Conservation (phyloP, 768 basidiomycete species). For the Sutorius australiensis region DNA sequence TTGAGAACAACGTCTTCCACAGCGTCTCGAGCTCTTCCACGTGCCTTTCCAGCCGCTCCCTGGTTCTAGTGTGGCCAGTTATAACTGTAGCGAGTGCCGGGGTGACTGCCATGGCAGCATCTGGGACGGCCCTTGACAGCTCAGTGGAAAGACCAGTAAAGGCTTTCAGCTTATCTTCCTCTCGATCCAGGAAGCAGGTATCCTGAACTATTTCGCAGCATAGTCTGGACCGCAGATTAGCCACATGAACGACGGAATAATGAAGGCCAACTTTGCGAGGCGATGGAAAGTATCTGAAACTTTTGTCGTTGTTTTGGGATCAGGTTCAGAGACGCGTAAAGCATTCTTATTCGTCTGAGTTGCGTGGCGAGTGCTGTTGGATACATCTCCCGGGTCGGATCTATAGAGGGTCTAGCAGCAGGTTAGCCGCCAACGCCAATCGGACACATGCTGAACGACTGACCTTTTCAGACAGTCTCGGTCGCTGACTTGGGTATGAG, state of each 20-base stretch:
- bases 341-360: slow-evolving; percentile 7
- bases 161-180: slow-evolving; percentile 45
- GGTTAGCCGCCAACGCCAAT: slow-evolving; percentile 8
- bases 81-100: slow-evolving; percentile 46
- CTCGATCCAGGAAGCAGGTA: slow-evolving; percentile 38
- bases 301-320: slow-evolving; percentile 6
- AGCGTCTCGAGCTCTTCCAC: slow-evolving; percentile 39
- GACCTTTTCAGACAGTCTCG: slow-evolving; percentile 25
- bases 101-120: slow-evolving; percentile 40
- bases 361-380: slow-evolving; percentile 2
- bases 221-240: slow-evolving; percentile 33
- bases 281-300: slow-evolving; percentile 35
- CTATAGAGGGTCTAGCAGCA: slow-evolving; percentile 11
- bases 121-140: slow-evolving; percentile 42
- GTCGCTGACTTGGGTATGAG: slow-evolving; percentile 28
- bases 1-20: slow-evolving; percentile 46
- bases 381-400: slow-evolving; percentile 5
- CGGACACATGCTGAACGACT: slow-evolving; percentile 8
- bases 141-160: slow-evolving; percentile 48
- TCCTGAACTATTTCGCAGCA: slow-evolving; percentile 45
- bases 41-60: slow-evolving; percentile 39
- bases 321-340: neutral
- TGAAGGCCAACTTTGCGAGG: slow-evolving; percentile 33
- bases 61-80: slow-evolving; percentile 40
- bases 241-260: slow-evolving; percentile 4